A percentile compares a stretch with the other conserved stretches of the same genome.
phyloP scores from a whole-genome alignment of 805 yeast genomes.

The Candida schatavii region DNA sequence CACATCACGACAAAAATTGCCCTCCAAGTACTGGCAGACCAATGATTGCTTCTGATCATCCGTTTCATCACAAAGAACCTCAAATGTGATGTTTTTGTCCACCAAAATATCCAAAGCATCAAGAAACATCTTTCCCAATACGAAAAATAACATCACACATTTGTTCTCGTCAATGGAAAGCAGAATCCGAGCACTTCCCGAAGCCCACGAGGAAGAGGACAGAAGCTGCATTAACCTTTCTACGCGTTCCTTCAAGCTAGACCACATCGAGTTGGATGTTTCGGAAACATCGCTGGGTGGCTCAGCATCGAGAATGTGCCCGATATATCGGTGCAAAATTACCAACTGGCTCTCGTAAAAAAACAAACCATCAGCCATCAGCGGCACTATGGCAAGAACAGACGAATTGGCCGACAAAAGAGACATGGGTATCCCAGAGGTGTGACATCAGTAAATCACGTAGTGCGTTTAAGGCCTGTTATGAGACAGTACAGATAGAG shows the following conservation, averaged over 20 bases:
- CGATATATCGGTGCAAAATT: not conserved
- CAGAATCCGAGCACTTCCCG: not conserved
- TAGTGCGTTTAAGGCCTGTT: too few species aligned
- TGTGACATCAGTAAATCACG: too few species aligned
- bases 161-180: slow-evolving; percentile 1
- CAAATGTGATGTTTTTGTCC: not conserved
- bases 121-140: not conserved
- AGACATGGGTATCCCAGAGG: not conserved
- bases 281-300: not conserved
- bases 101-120: slow-evolving; percentile 1
- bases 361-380: not conserved
- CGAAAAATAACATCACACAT: not conserved
- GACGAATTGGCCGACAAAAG: not conserved
- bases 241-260: not conserved
- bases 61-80: not conserved
- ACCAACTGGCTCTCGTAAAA: not conserved
- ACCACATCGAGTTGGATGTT: not conserved
- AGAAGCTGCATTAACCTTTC: not conserved
- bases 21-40: not conserved
- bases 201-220: not conserved
- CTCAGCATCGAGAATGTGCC: not conserved
- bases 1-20: not conserved
- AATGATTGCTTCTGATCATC: not conserved
- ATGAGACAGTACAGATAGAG: too few species aligned
- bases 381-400: slow-evolving; percentile 1